Evolutionary conservation across 257 asterid species (phyloP).

Genomic region (Scutellaria galericulata): DNA sequence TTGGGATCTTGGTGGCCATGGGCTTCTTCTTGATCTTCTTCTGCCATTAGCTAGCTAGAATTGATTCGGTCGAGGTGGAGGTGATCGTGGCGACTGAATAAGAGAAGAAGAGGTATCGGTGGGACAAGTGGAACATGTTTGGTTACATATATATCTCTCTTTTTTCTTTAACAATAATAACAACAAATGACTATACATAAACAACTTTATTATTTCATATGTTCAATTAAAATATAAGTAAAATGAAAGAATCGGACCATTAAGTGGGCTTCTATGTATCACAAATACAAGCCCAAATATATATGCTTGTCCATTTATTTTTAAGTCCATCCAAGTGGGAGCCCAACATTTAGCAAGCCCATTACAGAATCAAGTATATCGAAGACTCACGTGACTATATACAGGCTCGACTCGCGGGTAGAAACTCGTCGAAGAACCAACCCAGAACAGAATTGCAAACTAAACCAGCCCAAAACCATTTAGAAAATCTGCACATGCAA

Average conservation of each 20-base stretch:
- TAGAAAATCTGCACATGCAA: too few relatives aligned
- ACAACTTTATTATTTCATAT: too few relatives aligned
- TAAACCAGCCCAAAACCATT: too few relatives aligned
- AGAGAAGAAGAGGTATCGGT: constrained; percentile 18
- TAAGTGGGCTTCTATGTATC: background rate
- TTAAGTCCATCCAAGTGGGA: background rate
- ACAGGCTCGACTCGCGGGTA: too few relatives aligned
- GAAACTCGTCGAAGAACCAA: too few relatives aligned
- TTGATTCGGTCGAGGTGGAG: background rate
- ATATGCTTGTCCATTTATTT: background rate
- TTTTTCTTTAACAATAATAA: too few relatives aligned
- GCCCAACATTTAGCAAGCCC: background rate
- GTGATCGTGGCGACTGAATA: constrained; percentile 35
- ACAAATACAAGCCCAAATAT: background rate
- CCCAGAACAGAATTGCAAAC: too few relatives aligned
- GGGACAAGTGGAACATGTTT: constrained; percentile 33
- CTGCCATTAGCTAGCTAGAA: constrained; percentile 28
- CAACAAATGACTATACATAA: too few relatives aligned
- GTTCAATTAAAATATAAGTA: background rate
- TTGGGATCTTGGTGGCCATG: too few relatives aligned
- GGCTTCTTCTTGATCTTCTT: background rate
- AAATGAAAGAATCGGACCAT: background rate
- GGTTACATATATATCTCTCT: too few relatives aligned
- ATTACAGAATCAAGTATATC: background rate
- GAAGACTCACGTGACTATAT: too few relatives aligned